Evolutionary conservation across 1,284 basidiomycete genomes (phyloP).

Genomic region (Schizopora paradoxa): DNA sequence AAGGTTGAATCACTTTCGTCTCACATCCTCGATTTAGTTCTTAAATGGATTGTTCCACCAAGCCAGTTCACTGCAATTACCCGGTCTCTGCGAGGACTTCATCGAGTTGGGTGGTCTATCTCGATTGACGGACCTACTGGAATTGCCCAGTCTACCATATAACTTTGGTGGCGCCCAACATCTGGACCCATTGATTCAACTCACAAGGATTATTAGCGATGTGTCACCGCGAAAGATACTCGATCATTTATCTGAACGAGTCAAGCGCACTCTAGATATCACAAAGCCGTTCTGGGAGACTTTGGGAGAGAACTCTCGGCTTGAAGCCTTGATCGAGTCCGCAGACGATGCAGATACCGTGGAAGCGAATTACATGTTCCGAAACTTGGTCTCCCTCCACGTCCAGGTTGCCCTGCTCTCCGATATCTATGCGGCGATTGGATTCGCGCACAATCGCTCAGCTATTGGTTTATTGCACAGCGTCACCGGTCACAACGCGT

Average conservation of each 20-base stretch:
- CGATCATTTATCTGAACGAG: slow-evolving; percentile 64
- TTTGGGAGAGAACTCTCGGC: slow-evolving; percentile 47
- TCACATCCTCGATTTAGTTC: slow-evolving; percentile 47
- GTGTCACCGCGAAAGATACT: slow-evolving; percentile 77
- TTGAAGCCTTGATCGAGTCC: slow-evolving; percentile 53
- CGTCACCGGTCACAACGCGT: slow-evolving; percentile 59
- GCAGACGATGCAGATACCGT: slow-evolving; percentile 41
- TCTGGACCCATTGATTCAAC: slow-evolving; percentile 81
- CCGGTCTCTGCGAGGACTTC: slow-evolving; percentile 84
- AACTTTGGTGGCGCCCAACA: slow-evolving; percentile 82
- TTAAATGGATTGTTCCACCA: slow-evolving; percentile 94
- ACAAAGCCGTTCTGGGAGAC: slow-evolving; percentile 71
- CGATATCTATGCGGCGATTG: slow-evolving; percentile 85
- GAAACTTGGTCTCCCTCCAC: slow-evolving; percentile 73
- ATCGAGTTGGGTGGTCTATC: slow-evolving; percentile 76
- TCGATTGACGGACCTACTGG: slow-evolving; percentile 72
- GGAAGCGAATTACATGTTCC: slow-evolving; percentile 64
- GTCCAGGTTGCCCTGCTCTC: slow-evolving; percentile 80
- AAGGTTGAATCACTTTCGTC: slow-evolving; percentile 13
- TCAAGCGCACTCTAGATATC: slow-evolving; percentile 66
- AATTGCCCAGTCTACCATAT: slow-evolving; percentile 84
- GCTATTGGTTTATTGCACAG: slow-evolving; percentile 74
- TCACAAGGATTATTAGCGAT: slow-evolving; percentile 87
- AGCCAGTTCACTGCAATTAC: no score
- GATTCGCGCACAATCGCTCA: slow-evolving; percentile 77